phyloP scores from a whole-genome alignment of 257 asterid genomes.

The Solanum habrochaites region DNA sequence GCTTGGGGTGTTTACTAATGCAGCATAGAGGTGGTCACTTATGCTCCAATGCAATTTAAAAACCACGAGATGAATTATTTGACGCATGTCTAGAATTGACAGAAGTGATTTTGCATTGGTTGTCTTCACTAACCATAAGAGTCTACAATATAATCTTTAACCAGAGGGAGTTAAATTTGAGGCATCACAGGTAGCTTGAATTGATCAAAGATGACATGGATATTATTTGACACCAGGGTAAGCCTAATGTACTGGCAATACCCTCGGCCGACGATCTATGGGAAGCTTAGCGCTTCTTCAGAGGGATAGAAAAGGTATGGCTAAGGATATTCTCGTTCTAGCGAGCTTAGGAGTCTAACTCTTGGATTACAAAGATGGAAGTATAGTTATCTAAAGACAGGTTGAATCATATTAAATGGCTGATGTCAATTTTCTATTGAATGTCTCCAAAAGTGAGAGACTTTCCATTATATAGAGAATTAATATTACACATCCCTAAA shows the following conservation, averaged over 20 bases:
- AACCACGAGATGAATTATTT: neutral
- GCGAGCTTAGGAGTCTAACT: neutral
- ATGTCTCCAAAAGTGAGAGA: no score
- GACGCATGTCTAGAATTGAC: neutral
- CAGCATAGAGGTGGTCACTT: neutral
- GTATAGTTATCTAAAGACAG: neutral
- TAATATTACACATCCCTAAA: no score
- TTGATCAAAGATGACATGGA: neutral
- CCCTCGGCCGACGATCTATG: neutral
- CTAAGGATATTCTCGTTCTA: neutral
- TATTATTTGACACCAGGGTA: neutral
- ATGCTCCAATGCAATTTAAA: neutral
- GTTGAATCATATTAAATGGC: neutral
- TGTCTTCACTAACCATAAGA: neutral
- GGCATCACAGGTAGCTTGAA: neutral
- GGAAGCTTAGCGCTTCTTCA: neutral
- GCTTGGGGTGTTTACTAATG: neutral
- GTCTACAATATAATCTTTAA: neutral
- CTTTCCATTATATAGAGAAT: no score
- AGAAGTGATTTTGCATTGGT: neutral
- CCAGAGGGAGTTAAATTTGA: neutral
- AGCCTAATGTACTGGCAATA: neutral
- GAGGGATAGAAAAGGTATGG: neutral
- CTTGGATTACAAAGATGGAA: neutral
- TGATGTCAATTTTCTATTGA: no score